Percentiles rank a stretch among this genome's conserved stretches.
These are phyloP conservation scores for Termitomyces sp. DNA, from an alignment of 768 basidiomycete species.

Conservation along the genomic window DNA sequence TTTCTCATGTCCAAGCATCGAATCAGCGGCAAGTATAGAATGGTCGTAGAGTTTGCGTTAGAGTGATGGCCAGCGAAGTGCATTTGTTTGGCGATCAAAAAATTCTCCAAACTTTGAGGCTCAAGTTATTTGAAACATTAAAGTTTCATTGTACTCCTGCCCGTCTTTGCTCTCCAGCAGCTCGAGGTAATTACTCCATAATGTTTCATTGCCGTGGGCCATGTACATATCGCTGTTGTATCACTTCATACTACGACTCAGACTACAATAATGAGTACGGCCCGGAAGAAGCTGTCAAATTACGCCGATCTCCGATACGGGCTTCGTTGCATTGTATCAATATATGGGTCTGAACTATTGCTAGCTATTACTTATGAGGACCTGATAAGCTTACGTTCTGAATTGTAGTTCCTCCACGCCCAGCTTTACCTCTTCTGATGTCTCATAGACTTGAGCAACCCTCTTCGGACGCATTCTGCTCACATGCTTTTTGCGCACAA, in stretches of 20 bases:
- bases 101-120: no score
- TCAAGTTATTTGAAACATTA: no score
- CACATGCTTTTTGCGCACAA: constrained; percentile 7
- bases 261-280: no score
- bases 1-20: background rate
- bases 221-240: no score
- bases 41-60: background rate
- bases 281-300: background rate
- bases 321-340: constrained; percentile 1
- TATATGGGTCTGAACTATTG: background rate
- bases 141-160: background rate
- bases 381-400: constrained; percentile 3
- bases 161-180: background rate
- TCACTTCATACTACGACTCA: no score
- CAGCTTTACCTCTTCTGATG: constrained; percentile 7
- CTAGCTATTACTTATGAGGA: background rate
- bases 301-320: constrained; percentile 2
- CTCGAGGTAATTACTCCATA: background rate
- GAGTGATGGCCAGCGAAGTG: no score
- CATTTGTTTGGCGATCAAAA: background rate
- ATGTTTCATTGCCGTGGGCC: no score
- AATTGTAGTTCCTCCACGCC: constrained; percentile 5
- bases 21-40: background rate
- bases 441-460: constrained; percentile 7
- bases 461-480: background rate